Evolutionary conservation across 2,329 filamentous ascomycete genomes (phyloP).

Genomic region (Orbilia oligospora): DNA sequence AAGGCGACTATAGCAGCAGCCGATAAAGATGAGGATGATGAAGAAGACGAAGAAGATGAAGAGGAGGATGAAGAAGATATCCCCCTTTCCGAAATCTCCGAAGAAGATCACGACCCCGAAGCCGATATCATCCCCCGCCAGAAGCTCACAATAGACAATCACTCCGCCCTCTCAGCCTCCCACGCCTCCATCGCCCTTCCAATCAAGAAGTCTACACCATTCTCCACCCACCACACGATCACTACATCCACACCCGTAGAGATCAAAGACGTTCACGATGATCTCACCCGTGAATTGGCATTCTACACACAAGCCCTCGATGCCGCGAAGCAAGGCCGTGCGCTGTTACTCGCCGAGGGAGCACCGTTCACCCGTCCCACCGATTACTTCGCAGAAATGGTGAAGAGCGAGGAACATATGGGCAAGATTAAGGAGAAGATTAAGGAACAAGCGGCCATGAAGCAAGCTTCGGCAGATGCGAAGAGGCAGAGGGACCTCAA

Average conservation of each 20-base stretch:
- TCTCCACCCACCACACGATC: conserved; percentile 85
- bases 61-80: conserved; percentile 88
- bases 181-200: conserved; percentile 84
- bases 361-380: conserved; percentile 88
- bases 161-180: conserved; percentile 82
- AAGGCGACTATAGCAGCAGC: conserved; percentile 69
- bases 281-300: conserved; percentile 89
- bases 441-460: conserved; percentile 88
- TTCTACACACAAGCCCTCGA: conserved; percentile 92
- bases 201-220: conserved; percentile 76
- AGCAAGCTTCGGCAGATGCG: conserved; percentile 93
- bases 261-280: conserved; percentile 88
- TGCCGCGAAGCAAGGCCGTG: conserved; percentile 80
- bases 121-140: conserved; percentile 91
- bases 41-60: conserved; percentile 77
- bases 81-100: conserved; percentile 87
- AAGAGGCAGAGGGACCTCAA: conserved; percentile 93
- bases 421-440: conserved; percentile 94
- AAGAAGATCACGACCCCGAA: conserved; percentile 75
- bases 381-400: conserved; percentile 99
- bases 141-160: conserved; percentile 97
- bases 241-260: conserved; percentile 77
- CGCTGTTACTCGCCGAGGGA: conserved; percentile 83
- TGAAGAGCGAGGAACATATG: conserved; percentile 99
- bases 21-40: conserved; percentile 73